Evolutionary conservation across 1,284 basidiomycete species (phyloP).

Genomic region (Rhizopogon hawkerae): DNA sequence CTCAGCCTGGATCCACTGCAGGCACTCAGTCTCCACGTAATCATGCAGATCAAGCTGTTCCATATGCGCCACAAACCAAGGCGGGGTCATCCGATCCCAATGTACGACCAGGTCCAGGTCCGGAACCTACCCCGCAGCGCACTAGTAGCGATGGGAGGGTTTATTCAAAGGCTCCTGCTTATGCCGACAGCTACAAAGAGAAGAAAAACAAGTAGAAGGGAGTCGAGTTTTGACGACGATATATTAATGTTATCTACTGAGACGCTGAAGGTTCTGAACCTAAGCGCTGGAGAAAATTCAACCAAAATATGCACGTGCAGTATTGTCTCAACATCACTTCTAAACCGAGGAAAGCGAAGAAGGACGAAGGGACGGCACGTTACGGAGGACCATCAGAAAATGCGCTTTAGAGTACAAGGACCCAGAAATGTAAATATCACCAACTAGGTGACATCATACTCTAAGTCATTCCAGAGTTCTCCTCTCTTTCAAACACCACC

Average conservation of each 20-base stretch:
- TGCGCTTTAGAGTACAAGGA: background rate
- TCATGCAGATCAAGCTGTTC: constrained; percentile 2
- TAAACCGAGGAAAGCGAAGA: too few species aligned
- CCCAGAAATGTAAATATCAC: constrained; percentile 6
- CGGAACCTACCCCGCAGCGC: constrained; percentile 2
- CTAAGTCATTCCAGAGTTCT: constrained; percentile 4
- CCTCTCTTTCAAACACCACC: constrained; percentile 10
- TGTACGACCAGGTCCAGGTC: background rate
- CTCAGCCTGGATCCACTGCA: background rate
- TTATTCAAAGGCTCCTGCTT: background rate
- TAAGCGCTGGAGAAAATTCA: too few species aligned
- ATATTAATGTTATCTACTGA: background rate
- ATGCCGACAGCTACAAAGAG: background rate
- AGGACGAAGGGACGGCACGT: too few species aligned
- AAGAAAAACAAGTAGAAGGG: background rate
- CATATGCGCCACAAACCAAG: constrained; percentile 3
- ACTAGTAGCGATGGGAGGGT: background rate
- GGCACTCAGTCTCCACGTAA: background rate
- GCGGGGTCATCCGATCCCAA: constrained; percentile 1
- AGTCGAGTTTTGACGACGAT: background rate
- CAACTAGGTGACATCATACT: constrained; percentile 22
- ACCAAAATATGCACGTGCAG: too few species aligned
- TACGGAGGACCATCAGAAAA: too few species aligned
- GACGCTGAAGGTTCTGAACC: background rate
- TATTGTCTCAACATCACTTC: too few species aligned